These are phyloP conservation scores for Kalmanozyma brasiliensis DNA, from an alignment of 1,284 basidiomycete species.

Conservation along the genomic window DNA sequence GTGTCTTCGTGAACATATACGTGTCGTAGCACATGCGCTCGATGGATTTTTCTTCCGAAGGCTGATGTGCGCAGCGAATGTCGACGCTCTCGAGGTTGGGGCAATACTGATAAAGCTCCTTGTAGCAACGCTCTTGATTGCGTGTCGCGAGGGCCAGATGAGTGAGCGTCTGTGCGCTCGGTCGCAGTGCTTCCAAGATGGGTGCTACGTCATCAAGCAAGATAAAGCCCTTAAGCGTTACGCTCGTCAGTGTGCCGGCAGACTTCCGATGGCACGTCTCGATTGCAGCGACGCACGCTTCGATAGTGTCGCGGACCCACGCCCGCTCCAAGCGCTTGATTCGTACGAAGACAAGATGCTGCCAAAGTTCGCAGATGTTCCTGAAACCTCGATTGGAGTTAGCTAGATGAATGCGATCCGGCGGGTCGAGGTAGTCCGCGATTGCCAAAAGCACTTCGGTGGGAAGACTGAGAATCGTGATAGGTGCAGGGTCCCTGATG, in stretches of 20 bases:
- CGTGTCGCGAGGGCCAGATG: slow-evolving; percentile 5
- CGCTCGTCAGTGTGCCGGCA: neutral
- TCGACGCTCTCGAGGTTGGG: slow-evolving; percentile 2
- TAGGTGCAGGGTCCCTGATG: no score
- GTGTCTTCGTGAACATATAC: neutral
- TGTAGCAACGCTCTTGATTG: slow-evolving; percentile 7
- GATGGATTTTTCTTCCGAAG: neutral
- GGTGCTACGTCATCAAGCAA: neutral
- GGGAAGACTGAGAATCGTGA: neutral
- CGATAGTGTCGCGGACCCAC: slow-evolving; percentile 11
- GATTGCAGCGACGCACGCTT: slow-evolving; percentile 9
- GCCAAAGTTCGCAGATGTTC: slow-evolving; percentile 5
- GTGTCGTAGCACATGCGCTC: no score
- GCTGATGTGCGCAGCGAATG: neutral
- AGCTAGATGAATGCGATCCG: slow-evolving; percentile 4
- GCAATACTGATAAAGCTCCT: slow-evolving; percentile 7
- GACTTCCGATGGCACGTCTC: slow-evolving; percentile 8
- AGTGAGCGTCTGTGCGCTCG: neutral
- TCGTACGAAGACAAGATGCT: slow-evolving; percentile 2
- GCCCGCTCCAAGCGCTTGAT: neutral
- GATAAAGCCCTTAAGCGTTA: slow-evolving; percentile 3
- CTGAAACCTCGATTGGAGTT: slow-evolving; percentile 3
- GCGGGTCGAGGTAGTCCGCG: slow-evolving; percentile 3
- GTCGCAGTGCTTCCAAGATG: slow-evolving; percentile 3
- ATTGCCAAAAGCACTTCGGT: slow-evolving; percentile 3